Evolutionary conservation across 2,329 filamentous ascomycete species (phyloP), one percentile per base, ranked within the genome.

Genomic region (Acephala macrosclerotiorum): DNA sequence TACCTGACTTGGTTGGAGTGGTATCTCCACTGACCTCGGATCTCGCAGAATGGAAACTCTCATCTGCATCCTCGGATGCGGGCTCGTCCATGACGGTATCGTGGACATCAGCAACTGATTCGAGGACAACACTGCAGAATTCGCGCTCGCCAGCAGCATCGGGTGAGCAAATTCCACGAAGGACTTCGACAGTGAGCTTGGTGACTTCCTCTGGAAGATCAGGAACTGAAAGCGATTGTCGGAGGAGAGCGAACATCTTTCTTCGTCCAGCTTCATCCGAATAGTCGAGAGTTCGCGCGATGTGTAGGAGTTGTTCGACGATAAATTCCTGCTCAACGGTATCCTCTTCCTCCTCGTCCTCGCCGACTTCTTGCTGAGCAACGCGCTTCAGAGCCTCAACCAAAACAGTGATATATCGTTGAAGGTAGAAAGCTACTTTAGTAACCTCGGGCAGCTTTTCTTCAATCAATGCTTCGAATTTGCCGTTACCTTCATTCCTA

Each of bases 371-470:
- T 64, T 86, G 81, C 40, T 81, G 79, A 6, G 87, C 84, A 47
- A 84, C 80, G 68, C 84, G 82, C 75, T 83, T 84, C 20, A 93
- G 83, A 2, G 86, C 84, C 65, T 92, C 87, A 29, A 91, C 84
- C 33, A 94, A 80, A 29, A 83, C 89, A 73, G 82, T 85, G 71
- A 96, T 87, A 75, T 97, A 94, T 55, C 90, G 89, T 73, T 97
- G 89, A 1, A 99, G 83, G 75, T 93, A 92, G 77, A 93, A 96
- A 3, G 93, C 94, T 29, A 99, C 87, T 72, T 92, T 93, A 1
- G 93, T 97, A 58, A 98, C 94, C 78, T 97, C 95, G 0, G 96
- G 96, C 76, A 99, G 88, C 79, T 97, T 98, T 76, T 97, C 94
- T 72, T 98, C 96, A 1, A 94, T 82, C 56, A 96, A 82, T 12